Base-by-base conservation (phyloP, 179 eudicot genomes). In the Nepenthes alata region DNA sequence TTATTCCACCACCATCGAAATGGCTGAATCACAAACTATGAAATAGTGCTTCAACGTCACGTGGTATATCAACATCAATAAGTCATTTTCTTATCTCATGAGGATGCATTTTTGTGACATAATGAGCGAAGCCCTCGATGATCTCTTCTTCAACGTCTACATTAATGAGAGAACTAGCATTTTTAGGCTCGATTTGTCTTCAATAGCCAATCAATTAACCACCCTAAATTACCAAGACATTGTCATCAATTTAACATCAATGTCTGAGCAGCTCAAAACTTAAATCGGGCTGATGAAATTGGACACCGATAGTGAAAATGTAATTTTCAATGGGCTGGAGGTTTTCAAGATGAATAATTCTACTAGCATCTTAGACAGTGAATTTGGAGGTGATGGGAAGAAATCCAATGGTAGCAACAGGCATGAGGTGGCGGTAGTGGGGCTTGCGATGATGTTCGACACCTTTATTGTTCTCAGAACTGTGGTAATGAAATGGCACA, bases 51-150 rank as follows among this genome's bases (percentile, higher is more conserved):
- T 91, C 58, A 91, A 91, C 38, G 68, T 89, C 0, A 76, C 89
- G 0, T 88, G 96, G 96, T 72, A 63, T n/a, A 57, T 91, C n/a
- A 64, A 70, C 1, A 74, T 91, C 2, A 83, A 84, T 35, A 59
- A 61, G 34, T 68, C 82, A 0, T 83, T 69, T 60, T 55, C 80
- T 5, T 76, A 86, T 71, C 62, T 91, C 15, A 49, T 91, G 2
- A 78, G 96, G 36, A 47, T 91, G 37, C 96, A 91, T 73, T 91
- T 89, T 45, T 82, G 86, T 61, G 96, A 91, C 35, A 91, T 91
- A 3, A 80, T 84, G 5, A 91, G 98, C 72, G 81, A 75, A 44
- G 68, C 91, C 1, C 55, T 80, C 1, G 74, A 83, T 48, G 88
- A 83, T 6, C 73, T 90, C 45, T 85, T 80, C 71, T 90, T 86